Evolutionary conservation across 1,284 basidiomycete species (phyloP).

Genomic region (Boletus calvinii): DNA sequence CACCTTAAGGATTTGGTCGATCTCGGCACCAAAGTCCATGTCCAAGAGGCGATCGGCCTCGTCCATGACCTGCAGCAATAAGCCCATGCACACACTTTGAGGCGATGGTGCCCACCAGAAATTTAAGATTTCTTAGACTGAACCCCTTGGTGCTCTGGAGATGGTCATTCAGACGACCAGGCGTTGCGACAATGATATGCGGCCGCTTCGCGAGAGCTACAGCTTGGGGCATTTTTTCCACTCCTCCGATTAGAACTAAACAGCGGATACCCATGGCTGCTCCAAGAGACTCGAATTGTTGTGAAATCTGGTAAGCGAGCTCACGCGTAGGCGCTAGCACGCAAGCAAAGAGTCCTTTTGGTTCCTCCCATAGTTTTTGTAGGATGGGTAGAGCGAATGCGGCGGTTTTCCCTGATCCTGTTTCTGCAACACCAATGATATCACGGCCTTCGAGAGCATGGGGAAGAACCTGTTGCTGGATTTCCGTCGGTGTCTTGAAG

Average conservation of each 20-base stretch:
- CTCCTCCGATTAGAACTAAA: slow-evolving; percentile 91
- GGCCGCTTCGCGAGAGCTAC: slow-evolving; percentile 93
- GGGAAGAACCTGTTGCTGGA: slow-evolving; percentile 89
- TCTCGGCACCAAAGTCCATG: slow-evolving; percentile 96
- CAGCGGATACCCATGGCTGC: slow-evolving; percentile 93
- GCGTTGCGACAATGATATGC: slow-evolving; percentile 97
- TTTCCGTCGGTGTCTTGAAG: slow-evolving; percentile 89
- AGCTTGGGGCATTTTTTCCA: slow-evolving; percentile 92
- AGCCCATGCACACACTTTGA: background rate
- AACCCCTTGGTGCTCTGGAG: slow-evolving; percentile 99
- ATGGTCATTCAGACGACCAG: slow-evolving; percentile 93
- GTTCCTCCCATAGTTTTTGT: slow-evolving; percentile 96
- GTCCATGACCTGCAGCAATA: slow-evolving; percentile 75
- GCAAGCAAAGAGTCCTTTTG: slow-evolving; percentile 91
- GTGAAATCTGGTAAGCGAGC: slow-evolving; percentile 97
- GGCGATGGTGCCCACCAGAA: slow-evolving; percentile 61
- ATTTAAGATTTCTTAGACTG: slow-evolving; percentile 84
- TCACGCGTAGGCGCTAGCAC: slow-evolving; percentile 96
- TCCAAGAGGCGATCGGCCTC: slow-evolving; percentile 97
- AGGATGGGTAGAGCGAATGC: slow-evolving; percentile 96
- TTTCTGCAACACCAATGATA: slow-evolving; percentile 97
- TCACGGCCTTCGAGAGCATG: slow-evolving; percentile 89
- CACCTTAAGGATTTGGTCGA: slow-evolving; percentile 96
- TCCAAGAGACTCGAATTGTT: slow-evolving; percentile 93
- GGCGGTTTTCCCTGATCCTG: slow-evolving; percentile 97